phyloP scores from a whole-genome alignment of 768 basidiomycete genomes.

The Amanita rubescens region DNA sequence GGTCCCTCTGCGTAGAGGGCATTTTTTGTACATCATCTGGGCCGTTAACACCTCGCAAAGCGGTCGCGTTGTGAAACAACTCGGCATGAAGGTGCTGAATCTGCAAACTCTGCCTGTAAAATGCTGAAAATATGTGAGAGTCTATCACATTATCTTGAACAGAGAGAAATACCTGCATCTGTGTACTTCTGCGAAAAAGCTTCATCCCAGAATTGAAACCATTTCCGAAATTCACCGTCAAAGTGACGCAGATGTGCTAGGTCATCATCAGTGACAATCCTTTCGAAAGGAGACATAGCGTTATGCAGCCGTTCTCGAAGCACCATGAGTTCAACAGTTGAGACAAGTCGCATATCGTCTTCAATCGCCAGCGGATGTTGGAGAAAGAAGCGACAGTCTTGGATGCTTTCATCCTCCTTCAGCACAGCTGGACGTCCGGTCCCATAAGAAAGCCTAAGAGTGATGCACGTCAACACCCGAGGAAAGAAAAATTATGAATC shows the following conservation, averaged over 20 bases:
- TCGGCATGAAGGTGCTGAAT: constrained; percentile 87
- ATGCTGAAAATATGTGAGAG: constrained; percentile 37
- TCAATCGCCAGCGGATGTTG: constrained; percentile 85
- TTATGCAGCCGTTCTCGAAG: constrained; percentile 85
- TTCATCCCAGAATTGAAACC: constrained; percentile 78
- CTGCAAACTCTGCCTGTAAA: constrained; percentile 83
- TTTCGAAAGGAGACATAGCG: constrained; percentile 71
- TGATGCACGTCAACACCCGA: constrained; percentile 2
- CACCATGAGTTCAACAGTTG: constrained; percentile 88
- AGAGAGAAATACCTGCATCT: constrained; percentile 52
- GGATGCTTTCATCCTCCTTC: constrained; percentile 88
- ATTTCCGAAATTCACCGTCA: constrained; percentile 69
- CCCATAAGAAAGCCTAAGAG: constrained; percentile 81
- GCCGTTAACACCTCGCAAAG: constrained; percentile 73
- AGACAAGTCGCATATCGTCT: constrained; percentile 92
- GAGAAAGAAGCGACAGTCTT: constrained; percentile 69
- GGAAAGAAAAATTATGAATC: not conserved
- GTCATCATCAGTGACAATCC: constrained; percentile 63
- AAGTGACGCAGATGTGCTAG: constrained; percentile 67
- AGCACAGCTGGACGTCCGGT: constrained; percentile 90
- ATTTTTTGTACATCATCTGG: constrained; percentile 84
- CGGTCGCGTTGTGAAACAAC: constrained; percentile 79
- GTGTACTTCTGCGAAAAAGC: constrained; percentile 78
- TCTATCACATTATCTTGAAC: not conserved
- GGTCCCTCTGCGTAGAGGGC: constrained; percentile 66